Evolutionary conservation across 495 filamentous ascomycete genomes (phyloP).

Genomic region (Acidomyces sp.): DNA sequence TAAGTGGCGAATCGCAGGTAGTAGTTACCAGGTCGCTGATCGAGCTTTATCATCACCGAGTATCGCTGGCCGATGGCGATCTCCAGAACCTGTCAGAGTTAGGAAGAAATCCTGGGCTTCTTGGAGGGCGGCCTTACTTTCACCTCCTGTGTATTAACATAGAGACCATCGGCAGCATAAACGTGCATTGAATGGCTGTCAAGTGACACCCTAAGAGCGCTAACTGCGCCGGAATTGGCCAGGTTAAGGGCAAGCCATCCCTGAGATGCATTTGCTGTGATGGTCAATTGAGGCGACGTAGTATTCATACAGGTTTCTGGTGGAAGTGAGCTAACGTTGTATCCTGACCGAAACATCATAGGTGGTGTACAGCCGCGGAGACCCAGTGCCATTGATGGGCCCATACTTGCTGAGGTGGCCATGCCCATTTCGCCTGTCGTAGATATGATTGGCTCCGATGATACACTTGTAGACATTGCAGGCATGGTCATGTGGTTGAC

Average conservation of each 20-base stretch:
- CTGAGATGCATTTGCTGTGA: slow-evolving; percentile 1
- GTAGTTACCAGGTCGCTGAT: slow-evolving; percentile 19
- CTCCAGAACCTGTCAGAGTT: slow-evolving; percentile 11
- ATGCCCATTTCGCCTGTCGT: neutral
- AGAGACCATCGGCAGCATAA: slow-evolving; percentile 22
- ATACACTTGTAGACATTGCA: neutral
- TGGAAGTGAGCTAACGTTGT: slow-evolving; percentile 15
- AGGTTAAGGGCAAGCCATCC: slow-evolving; percentile 21
- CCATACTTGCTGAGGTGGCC: slow-evolving; percentile 1
- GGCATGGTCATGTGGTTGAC: slow-evolving; percentile 4
- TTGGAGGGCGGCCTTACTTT: slow-evolving; percentile 9
- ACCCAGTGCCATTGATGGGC: too few species aligned
- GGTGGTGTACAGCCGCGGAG: slow-evolving; percentile 15
- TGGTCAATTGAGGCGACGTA: slow-evolving; percentile 10
- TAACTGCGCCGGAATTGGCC: slow-evolving; percentile 18
- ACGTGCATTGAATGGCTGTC: slow-evolving; percentile 20
- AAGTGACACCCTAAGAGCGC: slow-evolving; percentile 15
- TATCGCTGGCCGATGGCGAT: slow-evolving; percentile 19
- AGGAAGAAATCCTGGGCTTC: neutral
- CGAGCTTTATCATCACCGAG: slow-evolving; percentile 21
- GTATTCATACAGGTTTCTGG: slow-evolving; percentile 19
- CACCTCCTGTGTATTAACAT: slow-evolving; percentile 19
- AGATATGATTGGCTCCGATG: neutral
- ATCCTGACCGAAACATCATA: slow-evolving; percentile 17
- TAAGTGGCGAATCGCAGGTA: slow-evolving; percentile 18